phyloP scores from a whole-genome alignment of 805 yeast genomes.

The Clavispora asparagi region DNA sequence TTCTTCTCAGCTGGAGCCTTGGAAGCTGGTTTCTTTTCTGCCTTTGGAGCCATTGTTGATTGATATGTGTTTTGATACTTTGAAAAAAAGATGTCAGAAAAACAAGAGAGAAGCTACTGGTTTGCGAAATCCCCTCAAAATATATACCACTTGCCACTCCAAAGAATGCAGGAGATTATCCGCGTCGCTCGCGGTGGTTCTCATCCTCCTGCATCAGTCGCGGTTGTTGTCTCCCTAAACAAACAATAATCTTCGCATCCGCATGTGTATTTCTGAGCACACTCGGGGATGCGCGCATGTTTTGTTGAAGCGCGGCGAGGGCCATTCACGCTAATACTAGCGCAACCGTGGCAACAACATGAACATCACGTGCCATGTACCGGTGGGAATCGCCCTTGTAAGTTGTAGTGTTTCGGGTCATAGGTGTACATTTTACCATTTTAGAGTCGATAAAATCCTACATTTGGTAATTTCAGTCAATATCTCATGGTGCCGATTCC shows the following conservation, averaged over 20 bases:
- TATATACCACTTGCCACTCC: slow-evolving; percentile 17
- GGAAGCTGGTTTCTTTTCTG: slow-evolving; percentile 37
- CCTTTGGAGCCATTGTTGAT: slow-evolving; percentile 30
- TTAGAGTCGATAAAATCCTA: too few species aligned
- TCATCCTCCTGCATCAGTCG: slow-evolving; percentile 9
- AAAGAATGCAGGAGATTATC: slow-evolving; percentile 13
- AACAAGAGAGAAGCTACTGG: slow-evolving; percentile 2
- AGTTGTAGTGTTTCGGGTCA: background rate
- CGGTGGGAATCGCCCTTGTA: too few species aligned
- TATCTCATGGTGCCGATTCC: background rate
- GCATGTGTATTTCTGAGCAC: slow-evolving; percentile 13
- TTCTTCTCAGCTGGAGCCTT: slow-evolving; percentile 38
- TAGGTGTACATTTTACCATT: too few species aligned
- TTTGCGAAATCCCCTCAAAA: slow-evolving; percentile 14
- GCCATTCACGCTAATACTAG: background rate
- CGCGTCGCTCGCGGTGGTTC: slow-evolving; percentile 10
- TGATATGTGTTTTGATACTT: slow-evolving; percentile 6
- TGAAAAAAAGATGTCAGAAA: slow-evolving; percentile 13
- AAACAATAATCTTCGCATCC: slow-evolving; percentile 7
- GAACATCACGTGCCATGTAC: background rate
- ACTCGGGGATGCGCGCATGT: background rate
- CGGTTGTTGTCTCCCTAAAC: slow-evolving; percentile 5
- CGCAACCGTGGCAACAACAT: background rate
- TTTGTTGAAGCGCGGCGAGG: background rate
- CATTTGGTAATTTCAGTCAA: too few species aligned